Evolutionary conservation across 345 rosid genomes (phyloP), one percentile per base, ranked within the genome.

Genomic region (Eucalyptus sp.): DNA sequence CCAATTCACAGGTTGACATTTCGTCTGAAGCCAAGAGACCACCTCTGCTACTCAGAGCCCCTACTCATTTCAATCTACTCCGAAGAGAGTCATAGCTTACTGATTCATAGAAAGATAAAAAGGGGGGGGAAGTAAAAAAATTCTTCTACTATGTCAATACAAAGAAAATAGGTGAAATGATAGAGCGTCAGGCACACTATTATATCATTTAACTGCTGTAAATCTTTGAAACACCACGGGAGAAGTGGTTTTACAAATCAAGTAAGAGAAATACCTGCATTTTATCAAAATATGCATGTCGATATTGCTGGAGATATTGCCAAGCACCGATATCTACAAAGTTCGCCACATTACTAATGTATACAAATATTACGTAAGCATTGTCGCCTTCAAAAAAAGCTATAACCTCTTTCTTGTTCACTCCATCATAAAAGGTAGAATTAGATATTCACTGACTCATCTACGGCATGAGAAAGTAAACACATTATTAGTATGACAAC

Each of bases 241-340:
- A 76, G 48, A 41, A 76, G 48, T 20, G 48, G 84, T 20, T 76
- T 66, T 50, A 48, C 71, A 48, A 56, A 88, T 88, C 84, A 43
- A 86, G n/a, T 85, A 86, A 37, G 83, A 81, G 68, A 37, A 88
- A 89, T 87, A 97, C 99, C 98, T 97, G 98, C 99, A 97, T 96
- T 93, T 92, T 94, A 94, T 96, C 98, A 91, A 97, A 97, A 92
- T 95, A 95, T 5, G 99, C 99, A 93, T 95, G 98, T 62, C 98
- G 93, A 86, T 96, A 96, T 87, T 95, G 93, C 89, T 96, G 95
- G 91, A 97, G 91, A 88, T 93, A 93, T 91, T 96, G 93, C 99
- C 98, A 97, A 89, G 99, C 99, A 91, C 99, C 99, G 91, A 93
- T 85, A 92, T 95, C 98, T 97, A 93, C 93, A 95, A 89, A 66